Conservation (phyloP, 2,329 filamentous ascomycete species). For the Onygenales sp. region DNA sequence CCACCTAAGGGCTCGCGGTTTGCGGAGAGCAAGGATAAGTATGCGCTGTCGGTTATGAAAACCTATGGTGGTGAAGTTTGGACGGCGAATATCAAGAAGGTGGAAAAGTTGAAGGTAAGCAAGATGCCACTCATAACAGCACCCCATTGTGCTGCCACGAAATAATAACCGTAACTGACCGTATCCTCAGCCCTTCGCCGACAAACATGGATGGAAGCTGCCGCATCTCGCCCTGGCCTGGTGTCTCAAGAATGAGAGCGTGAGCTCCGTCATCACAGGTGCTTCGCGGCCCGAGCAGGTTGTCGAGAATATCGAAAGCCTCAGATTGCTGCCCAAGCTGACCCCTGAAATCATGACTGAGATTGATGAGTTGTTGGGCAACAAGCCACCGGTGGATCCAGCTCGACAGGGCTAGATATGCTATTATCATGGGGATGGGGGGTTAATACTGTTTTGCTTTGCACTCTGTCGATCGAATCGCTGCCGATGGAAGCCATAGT, state of each 20-base stretch:
- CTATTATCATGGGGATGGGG: no score
- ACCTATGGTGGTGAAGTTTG: constrained; percentile 34
- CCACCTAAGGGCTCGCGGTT: constrained; percentile 49
- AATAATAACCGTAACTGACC: constrained; percentile 3
- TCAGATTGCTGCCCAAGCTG: constrained; percentile 36
- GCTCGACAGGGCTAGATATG: constrained; percentile 11
- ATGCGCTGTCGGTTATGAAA: constrained; percentile 39
- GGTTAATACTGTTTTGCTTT: no score
- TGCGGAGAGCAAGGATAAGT: constrained; percentile 47
- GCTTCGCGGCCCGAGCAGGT: constrained; percentile 37
- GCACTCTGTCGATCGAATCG: no score
- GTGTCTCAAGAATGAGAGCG: constrained; percentile 50
- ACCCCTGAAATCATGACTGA: constrained; percentile 37
- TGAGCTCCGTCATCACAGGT: constrained; percentile 35
- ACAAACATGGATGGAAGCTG: constrained; percentile 53
- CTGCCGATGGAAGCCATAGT: no score
- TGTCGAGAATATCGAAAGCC: constrained; percentile 34
- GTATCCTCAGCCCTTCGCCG: constrained; percentile 50
- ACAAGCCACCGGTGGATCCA: constrained; percentile 19
- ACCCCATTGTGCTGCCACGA: neutral
- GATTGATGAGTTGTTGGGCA: constrained; percentile 32
- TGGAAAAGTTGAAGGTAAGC: constrained; percentile 38
- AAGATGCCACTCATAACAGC: neutral
- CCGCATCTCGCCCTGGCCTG: constrained; percentile 51
- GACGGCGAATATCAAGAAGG: constrained; percentile 44